phyloP scores from a whole-genome alignment of 208 protist genomes.

The Trypanosoma rangeli region DNA sequence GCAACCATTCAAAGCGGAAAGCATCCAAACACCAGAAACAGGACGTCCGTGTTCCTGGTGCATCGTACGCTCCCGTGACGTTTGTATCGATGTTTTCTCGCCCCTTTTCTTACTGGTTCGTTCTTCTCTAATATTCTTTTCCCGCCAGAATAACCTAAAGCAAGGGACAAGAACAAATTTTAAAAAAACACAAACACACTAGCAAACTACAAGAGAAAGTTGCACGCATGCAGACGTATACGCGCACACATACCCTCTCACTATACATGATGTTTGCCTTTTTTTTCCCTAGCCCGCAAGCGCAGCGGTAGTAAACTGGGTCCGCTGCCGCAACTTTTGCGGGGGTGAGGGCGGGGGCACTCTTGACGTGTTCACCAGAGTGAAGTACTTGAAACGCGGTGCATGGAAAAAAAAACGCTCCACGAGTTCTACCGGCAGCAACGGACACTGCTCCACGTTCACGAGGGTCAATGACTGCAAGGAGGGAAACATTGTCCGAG shows the following conservation, averaged over 20 bases:
- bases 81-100: background rate
- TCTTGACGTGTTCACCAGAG: slow-evolving; percentile 58
- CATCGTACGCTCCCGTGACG: background rate
- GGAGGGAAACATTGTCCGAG: slow-evolving; percentile 32
- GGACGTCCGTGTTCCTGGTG: background rate
- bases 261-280: slow-evolving; percentile 2
- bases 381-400: slow-evolving; percentile 60
- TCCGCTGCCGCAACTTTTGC: slow-evolving; percentile 27
- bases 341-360: slow-evolving; percentile 30
- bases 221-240: background rate
- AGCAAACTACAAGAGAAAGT: background rate
- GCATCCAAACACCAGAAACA: background rate
- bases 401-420: slow-evolving; percentile 35
- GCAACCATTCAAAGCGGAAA: background rate
- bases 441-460: slow-evolving; percentile 48
- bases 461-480: slow-evolving; percentile 61
- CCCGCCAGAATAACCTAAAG: background rate
- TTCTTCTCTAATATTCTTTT: background rate
- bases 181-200: background rate
- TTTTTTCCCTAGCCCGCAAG: background rate
- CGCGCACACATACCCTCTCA: background rate
- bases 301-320: background rate
- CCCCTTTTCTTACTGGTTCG: background rate
- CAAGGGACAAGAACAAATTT: background rate
- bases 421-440: slow-evolving; percentile 42